A percentile compares a stretch with the other conserved stretches of the same genome.
phyloP scores from a whole-genome alignment of 768 basidiomycete species.

The Cystoderma amianthinum region DNA sequence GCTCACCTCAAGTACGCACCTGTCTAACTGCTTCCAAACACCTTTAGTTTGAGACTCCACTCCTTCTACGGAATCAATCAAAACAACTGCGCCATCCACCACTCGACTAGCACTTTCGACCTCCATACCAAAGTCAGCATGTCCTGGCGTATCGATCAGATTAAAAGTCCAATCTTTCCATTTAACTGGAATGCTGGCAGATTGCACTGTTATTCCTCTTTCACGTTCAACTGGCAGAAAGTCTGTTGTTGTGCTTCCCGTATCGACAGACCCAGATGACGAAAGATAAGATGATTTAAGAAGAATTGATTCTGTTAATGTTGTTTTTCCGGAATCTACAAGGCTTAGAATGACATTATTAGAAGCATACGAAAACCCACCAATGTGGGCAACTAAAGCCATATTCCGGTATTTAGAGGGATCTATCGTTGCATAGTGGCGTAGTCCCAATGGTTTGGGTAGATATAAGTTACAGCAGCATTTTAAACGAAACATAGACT shows the following conservation, averaged over 20 bases:
- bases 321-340: conserved; percentile 90
- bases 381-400: conserved; percentile 87
- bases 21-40: conserved; percentile 83
- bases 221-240: conserved; percentile 87
- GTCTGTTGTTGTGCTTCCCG: conserved; percentile 86
- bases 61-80: conserved; percentile 88
- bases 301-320: conserved; percentile 82
- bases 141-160: conserved; percentile 86
- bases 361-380: conserved; percentile 30
- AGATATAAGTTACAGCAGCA: conserved; percentile 13
- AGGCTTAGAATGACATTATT: too few relatives aligned
- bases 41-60: conserved; percentile 88
- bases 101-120: conserved; percentile 91
- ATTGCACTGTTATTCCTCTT: conserved; percentile 88
- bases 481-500: conserved; percentile 16
- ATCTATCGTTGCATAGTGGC: conserved; percentile 25
- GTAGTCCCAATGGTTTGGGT: conserved; percentile 4
- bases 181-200: conserved; percentile 82
- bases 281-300: conserved; percentile 68
- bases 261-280: conserved; percentile 77
- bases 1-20: conserved; percentile 45
- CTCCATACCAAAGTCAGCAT: conserved; percentile 96
- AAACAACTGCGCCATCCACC: conserved; percentile 82
- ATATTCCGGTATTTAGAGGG: conserved; percentile 60
- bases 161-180: conserved; percentile 86